Base-by-base conservation (phyloP, 192 early-diverging fungal genomes). In the Lunasporangiospora selenospora region DNA sequence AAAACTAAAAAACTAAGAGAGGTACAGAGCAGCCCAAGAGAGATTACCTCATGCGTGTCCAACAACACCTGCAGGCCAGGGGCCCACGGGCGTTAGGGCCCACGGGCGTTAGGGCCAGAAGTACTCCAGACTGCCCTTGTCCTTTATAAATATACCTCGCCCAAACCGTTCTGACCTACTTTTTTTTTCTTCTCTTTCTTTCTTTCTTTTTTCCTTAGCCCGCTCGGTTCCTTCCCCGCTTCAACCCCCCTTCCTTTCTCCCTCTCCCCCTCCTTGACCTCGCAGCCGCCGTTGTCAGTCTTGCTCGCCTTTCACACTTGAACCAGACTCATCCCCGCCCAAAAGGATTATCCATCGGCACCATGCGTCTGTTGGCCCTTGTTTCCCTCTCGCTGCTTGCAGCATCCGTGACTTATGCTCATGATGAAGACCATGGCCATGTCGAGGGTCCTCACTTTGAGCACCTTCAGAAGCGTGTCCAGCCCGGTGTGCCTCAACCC, bases 401-500 rank as follows among this genome's bases (percentile, higher is more conserved):
- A 9, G 46, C 15, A 23, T 53, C 39, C 30, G 64, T 62, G 43
- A 58, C 62, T 30, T 34, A 39, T 36, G 73, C 73, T 33, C 46
- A 65, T 40, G 53, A 16, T 37, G 13, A 53, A 24, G 29, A 53
- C n/a, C n/a, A 34, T 53, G 34, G 15, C 39, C 51, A 30, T 23
- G 19, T 13, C 34, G 12, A 21, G 27, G 5, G 11, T 16, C 51
- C 23, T 23, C 21, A 34, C 39, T 48, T 57, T 15, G 45, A 59
- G 32, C 62, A 58, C 16, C 5, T 67, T 34, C 52, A 73, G 46
- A 55, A 23, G 36, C 43, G 64, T 77, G 84, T 88, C 34, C 84
- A 89, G 56, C 58, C 69, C n/a, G 90, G 90, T 53, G 64, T 88
- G 31, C 81, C 90, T 10, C 90, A 92, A 53, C 80, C 90, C 36